phyloP scores from a whole-genome alignment of 345 rosid genomes.

The Bretschneidera sinensis region DNA sequence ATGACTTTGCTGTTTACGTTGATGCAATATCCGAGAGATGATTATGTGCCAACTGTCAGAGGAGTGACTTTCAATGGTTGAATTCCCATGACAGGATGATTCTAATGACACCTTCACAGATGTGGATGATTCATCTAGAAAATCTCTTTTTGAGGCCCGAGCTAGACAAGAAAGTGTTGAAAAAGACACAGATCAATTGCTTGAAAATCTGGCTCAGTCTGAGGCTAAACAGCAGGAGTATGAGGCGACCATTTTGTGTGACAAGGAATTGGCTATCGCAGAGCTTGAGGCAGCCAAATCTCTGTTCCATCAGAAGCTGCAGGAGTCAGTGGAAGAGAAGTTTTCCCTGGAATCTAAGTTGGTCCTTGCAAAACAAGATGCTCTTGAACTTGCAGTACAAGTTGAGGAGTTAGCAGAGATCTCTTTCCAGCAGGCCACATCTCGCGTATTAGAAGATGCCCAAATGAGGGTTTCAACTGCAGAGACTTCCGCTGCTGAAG shows the following conservation, averaged over 20 bases:
- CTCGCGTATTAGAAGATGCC: slow-evolving; percentile 36
- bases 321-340: slow-evolving; percentile 34
- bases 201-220: slow-evolving; percentile 28
- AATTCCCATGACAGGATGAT: slow-evolving; percentile 25
- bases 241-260: slow-evolving; percentile 26
- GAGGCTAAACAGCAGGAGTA: slow-evolving; percentile 37
- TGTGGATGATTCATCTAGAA: slow-evolving; percentile 14
- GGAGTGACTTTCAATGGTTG: neutral
- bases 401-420: slow-evolving; percentile 41
- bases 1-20: neutral
- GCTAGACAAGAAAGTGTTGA: slow-evolving; percentile 28
- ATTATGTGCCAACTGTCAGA: slow-evolving; percentile 1
- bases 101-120: slow-evolving; percentile 5
- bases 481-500: slow-evolving; percentile 39
- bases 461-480: slow-evolving; percentile 37
- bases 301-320: slow-evolving; percentile 32
- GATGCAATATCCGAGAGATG: too few species aligned
- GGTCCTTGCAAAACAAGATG: slow-evolving; percentile 39
- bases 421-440: slow-evolving; percentile 38
- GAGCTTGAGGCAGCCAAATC: slow-evolving; percentile 32
- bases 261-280: slow-evolving; percentile 31
- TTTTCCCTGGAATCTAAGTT: slow-evolving; percentile 31
- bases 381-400: slow-evolving; percentile 42
- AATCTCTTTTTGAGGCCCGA: slow-evolving; percentile 34
- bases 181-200: slow-evolving; percentile 36